Evolutionary conservation across 768 basidiomycete species (phyloP), one percentile per base, ranked within the genome.

Genomic region (Leucocoprinus birnbaumii): DNA sequence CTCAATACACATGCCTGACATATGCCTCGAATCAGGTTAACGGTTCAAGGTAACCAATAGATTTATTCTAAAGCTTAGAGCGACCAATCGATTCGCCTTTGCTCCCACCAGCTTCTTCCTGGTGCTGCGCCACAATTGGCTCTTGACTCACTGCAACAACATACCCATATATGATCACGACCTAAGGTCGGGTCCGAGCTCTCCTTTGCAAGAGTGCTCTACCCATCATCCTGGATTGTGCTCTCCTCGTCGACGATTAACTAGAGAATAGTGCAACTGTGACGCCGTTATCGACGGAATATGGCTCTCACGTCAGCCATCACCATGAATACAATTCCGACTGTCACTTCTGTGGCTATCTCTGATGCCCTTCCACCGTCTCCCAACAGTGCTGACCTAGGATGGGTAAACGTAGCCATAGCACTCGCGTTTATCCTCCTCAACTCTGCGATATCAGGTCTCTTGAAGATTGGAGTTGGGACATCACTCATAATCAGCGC

Each of bases 381-480:
- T 24, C 10, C 34, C 22, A 9, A 59, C 13, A 37, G 62, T 27
- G 46, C 31, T 31, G 31, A 66, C 2, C 69, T 94, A 45, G 73
- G 71, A 35, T 93, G 87, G 87, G 57, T 66, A 18, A 91, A 94
- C 63, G 89, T 95, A 50, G 80, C 73, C 25, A 76, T 94, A 54
- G 89, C 83, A 0, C 78, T 94, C 62, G 69, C 78, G 2, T 94
- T 95, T 68, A 82, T 95, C 63, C 64, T 84, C 34, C 80, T 94
- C 65, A 82, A 92, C 71, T 80, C 86, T 4, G 57, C 81, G 19
- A 57, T 93, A 4, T 93, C 92, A 1, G 70, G 76, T 3, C 59
- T 74, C 1, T 79, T 92, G 55, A 75, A 83, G 4, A 80, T 95
- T n/a, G 88, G 84, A 2, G 75, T 94, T 40, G 89, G 86, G 0